Evolutionary conservation across 495 filamentous ascomycete genomes (phyloP).

Genomic region (Cladorrhinum samala): DNA sequence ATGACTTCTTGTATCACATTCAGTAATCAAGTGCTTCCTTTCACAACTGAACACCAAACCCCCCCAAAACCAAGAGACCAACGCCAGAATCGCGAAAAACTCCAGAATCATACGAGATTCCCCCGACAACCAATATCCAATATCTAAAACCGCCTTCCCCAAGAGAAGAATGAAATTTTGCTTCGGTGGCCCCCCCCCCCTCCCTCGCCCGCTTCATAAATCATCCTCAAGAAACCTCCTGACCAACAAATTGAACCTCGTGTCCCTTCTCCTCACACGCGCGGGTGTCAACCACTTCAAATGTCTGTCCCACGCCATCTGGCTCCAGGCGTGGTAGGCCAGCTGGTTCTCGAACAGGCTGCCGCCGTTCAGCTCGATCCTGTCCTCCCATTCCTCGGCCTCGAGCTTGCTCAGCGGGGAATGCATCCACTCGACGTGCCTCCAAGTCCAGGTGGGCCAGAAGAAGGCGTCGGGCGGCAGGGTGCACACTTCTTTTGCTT

Average conservation of each 20-base stretch:
- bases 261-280: constrained; percentile 30
- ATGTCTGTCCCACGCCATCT: constrained; percentile 40
- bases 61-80: too few relatives aligned
- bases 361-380: constrained; percentile 34
- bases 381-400: constrained; percentile 27
- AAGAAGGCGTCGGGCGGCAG: constrained; percentile 41
- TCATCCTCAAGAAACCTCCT: constrained; percentile 40
- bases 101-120: too few relatives aligned
- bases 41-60: too few relatives aligned
- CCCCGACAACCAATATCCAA: too few relatives aligned
- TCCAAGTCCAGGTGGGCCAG: constrained; percentile 46
- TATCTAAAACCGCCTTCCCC: too few relatives aligned
- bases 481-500: constrained; percentile 37
- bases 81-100: too few relatives aligned
- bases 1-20: too few relatives aligned
- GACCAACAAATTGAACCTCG: constrained; percentile 42
- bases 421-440: constrained; percentile 44
- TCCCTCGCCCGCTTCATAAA: too few relatives aligned
- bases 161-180: too few relatives aligned
- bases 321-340: constrained; percentile 43
- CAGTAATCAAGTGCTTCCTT: too few relatives aligned
- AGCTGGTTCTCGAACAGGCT: constrained; percentile 39
- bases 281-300: constrained; percentile 35
- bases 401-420: constrained; percentile 27
- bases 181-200: too few relatives aligned